phyloP scores from a whole-genome alignment of 495 filamentous ascomycete species.

The Tetracladium marchalianum region DNA sequence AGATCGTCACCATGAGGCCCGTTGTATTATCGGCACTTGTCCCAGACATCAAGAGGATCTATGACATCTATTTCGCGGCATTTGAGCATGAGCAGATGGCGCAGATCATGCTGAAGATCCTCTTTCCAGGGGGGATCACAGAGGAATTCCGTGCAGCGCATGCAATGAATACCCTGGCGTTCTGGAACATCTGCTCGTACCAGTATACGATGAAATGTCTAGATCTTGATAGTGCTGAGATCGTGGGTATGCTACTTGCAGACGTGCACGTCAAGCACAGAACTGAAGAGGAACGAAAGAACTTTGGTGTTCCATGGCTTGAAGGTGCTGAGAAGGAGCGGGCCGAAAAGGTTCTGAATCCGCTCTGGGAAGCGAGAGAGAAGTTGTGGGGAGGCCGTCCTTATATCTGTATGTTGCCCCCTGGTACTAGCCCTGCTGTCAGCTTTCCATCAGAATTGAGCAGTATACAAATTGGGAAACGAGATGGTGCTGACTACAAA shows the following conservation, averaged over 20 bases:
- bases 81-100: slow-evolving; percentile 25
- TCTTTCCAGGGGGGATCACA: slow-evolving; percentile 25
- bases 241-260: slow-evolving; percentile 27
- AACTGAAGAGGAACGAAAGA: slow-evolving; percentile 16
- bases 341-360: slow-evolving; percentile 19
- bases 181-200: slow-evolving; percentile 22
- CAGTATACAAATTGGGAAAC: background rate
- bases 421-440: background rate
- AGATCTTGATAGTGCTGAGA: slow-evolving; percentile 21
- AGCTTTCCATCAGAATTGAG: too few relatives aligned
- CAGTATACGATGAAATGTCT: slow-evolving; percentile 32
- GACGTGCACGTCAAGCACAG: slow-evolving; percentile 20
- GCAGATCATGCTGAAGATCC: slow-evolving; percentile 23
- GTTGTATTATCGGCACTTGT: slow-evolving; percentile 29
- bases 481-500: background rate
- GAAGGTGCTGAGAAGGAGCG: slow-evolving; percentile 21
- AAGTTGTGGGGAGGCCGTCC: slow-evolving; percentile 18
- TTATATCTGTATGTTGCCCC: slow-evolving; percentile 22
- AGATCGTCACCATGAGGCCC: slow-evolving; percentile 22
- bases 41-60: slow-evolving; percentile 29
- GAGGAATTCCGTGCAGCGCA: slow-evolving; percentile 26
- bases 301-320: slow-evolving; percentile 23
- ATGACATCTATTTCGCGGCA: slow-evolving; percentile 31
- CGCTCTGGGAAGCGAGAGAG: slow-evolving; percentile 25
- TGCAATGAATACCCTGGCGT: slow-evolving; percentile 22